Conservation (phyloP, 306 rosid genomes). For the Ammopiptanthus mongolicus region DNA sequence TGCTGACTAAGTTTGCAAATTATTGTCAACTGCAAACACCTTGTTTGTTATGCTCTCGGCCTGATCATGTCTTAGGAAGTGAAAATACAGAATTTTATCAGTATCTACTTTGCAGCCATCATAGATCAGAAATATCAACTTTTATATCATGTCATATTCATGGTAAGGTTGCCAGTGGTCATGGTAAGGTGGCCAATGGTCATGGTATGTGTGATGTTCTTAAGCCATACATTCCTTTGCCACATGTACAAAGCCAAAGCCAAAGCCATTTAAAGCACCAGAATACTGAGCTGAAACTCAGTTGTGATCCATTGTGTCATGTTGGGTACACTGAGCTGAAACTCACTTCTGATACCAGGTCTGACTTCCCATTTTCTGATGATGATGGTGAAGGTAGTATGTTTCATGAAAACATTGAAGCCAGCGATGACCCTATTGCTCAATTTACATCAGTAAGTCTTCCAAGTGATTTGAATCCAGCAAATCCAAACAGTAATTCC, state of each 20-base stretch:
- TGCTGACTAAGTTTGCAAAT: constrained; percentile 56
- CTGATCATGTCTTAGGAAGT: constrained; percentile 46
- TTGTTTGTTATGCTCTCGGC: constrained; percentile 80
- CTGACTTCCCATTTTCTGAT: constrained; percentile 52
- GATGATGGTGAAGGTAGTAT: constrained; percentile 37
- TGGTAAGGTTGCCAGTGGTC: constrained; percentile 44
- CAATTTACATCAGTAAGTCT: constrained; percentile 21
- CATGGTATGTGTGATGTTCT: constrained; percentile 52
- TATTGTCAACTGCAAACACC: constrained; percentile 68
- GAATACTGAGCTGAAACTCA: constrained; percentile 36
- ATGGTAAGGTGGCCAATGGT: constrained; percentile 47
- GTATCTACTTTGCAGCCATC: constrained; percentile 56
- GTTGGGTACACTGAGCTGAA: constrained; percentile 44
- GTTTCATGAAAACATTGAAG: constrained; percentile 27
- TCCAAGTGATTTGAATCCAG: constrained; percentile 22
- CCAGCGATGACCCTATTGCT: constrained; percentile 14
- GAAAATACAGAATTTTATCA: constrained; percentile 38
- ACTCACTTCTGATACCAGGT: constrained; percentile 60
- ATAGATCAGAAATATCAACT: constrained; percentile 57
- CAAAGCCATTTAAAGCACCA: constrained; percentile 32
- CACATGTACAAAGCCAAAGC: constrained; percentile 31
- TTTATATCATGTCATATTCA: constrained; percentile 47
- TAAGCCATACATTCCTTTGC: constrained; percentile 52
- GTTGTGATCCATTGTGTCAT: constrained; percentile 25
- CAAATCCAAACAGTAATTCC: constrained; percentile 19